Conservation (phyloP, 2,329 filamentous ascomycete genomes). For the Meredithiella fracta region DNA sequence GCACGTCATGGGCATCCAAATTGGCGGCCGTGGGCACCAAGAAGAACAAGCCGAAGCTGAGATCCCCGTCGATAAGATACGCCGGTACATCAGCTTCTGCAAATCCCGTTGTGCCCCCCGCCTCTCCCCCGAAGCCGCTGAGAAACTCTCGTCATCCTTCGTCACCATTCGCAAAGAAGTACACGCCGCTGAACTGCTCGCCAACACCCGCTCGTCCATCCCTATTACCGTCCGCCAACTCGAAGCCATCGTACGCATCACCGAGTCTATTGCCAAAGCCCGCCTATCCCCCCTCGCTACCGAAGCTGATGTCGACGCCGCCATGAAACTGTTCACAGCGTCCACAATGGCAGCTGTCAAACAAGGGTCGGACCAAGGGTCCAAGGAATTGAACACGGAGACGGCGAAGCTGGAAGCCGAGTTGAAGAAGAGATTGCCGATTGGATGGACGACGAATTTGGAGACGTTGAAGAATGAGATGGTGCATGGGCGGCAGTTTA, state of each 20-base stretch:
- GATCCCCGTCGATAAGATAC: constrained; percentile 91
- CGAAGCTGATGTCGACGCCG: constrained; percentile 88
- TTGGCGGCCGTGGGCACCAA: constrained; percentile 70
- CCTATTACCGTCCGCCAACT: constrained; percentile 95
- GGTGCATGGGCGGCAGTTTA: constrained; percentile 80
- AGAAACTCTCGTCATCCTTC: constrained; percentile 93
- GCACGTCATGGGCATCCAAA: constrained; percentile 95
- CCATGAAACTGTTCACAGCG: constrained; percentile 88
- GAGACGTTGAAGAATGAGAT: constrained; percentile 78
- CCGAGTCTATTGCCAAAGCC: constrained; percentile 86
- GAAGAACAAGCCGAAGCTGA: constrained; percentile 65
- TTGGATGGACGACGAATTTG: constrained; percentile 88
- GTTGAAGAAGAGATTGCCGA: constrained; percentile 69
- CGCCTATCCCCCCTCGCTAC: constrained; percentile 72
- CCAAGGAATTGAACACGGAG: constrained; percentile 81
- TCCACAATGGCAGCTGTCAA: constrained; percentile 97
- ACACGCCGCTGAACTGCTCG: constrained; percentile 74
- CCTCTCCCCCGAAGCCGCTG: constrained; percentile 75
- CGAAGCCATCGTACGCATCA: constrained; percentile 93
- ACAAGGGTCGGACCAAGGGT: constrained; percentile 68
- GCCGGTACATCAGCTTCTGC: constrained; percentile 92
- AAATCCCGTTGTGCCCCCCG: constrained; percentile 81
- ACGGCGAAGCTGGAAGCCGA: constrained; percentile 76
- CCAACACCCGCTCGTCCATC: constrained; percentile 80
- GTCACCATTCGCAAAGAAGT: constrained; percentile 92